Evolutionary conservation across 192 early-diverging fungal species (phyloP), one percentile per base, ranked within the genome.

Genomic region (Backusella macrospora): DNA sequence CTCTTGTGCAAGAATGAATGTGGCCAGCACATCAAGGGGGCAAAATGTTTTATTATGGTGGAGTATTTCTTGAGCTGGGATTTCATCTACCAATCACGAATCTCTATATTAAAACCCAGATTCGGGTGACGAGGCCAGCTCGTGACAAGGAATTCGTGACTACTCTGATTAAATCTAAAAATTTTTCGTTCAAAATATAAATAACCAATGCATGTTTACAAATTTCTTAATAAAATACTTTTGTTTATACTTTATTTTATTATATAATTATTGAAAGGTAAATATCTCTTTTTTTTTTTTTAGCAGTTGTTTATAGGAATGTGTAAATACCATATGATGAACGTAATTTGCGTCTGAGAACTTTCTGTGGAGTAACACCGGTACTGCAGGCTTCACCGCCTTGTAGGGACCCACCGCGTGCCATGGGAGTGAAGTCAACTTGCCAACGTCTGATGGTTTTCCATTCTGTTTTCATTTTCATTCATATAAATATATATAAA

Each of bases 321-420:
- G 29, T 34, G 29, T 34, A 34, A 34, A 34, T 34, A 34, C 21
- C 13, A 59, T 23, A 26, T 68, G 67, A 68, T 68, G 67, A 68
- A 9, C 12, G 23, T 68, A 68, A 68, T 68, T 68, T 68, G 67
- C 67, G 67, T 68, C 67, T 68, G 67, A 68, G 44, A 26, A 65
- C 42, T 68, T 59, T 59, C 52, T 34, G 12, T 43, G 67, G 67
- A 42, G n/a, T 45, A 44, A 68, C 67, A 42, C 45, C 45, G 67
- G 67, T 47, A 68, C 67, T 34, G 29, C 15, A 26, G 67, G 15
- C 26, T 47, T 68, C 42, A 68, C 42, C 3, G 15, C 15, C 45
- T 62, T 68, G 45, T 68, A 34, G 67, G 67, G 67, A 68, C 67
- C 67, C 67, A 47, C 67, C 67, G 45, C 38, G 38, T 65, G 26